Conservation (phyloP, 1,139 yeast species). For the Arxiozyma slooffiae region DNA sequence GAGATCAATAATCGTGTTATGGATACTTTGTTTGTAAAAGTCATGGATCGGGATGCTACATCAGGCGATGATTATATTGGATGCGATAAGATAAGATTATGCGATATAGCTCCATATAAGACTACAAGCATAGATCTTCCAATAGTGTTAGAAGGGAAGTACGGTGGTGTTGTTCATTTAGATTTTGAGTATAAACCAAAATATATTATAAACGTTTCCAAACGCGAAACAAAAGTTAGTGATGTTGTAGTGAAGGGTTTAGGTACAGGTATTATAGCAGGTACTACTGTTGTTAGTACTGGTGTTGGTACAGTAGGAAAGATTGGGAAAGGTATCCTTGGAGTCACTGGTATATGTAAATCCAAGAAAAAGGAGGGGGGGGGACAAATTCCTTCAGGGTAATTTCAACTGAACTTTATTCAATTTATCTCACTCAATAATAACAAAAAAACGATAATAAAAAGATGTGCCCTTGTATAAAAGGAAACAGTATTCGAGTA, state of each 20-base stretch:
- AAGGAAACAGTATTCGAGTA: too few relatives aligned
- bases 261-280: slow-evolving; percentile 34
- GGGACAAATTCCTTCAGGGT: too few relatives aligned
- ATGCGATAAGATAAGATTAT: slow-evolving; percentile 47
- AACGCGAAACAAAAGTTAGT: slow-evolving; percentile 30
- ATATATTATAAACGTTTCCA: slow-evolving; percentile 39
- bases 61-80: slow-evolving; percentile 79
- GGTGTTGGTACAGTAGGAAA: slow-evolving; percentile 34
- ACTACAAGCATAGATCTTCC: slow-evolving; percentile 46
- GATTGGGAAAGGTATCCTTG: slow-evolving; percentile 36
- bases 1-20: slow-evolving; percentile 51
- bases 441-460: too few relatives aligned
- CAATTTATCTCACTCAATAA: too few relatives aligned
- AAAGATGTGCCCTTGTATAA: too few relatives aligned
- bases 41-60: slow-evolving; percentile 90
- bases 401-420: too few relatives aligned
- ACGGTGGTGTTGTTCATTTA: slow-evolving; percentile 57
- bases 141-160: slow-evolving; percentile 40
- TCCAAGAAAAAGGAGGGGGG: slow-evolving; percentile 6
- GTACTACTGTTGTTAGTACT: slow-evolving; percentile 23
- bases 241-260: slow-evolving; percentile 34
- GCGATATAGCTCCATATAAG: slow-evolving; percentile 50
- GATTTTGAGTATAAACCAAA: slow-evolving; percentile 59
- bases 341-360: slow-evolving; percentile 36
- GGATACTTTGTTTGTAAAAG: slow-evolving; percentile 47